Base-by-base conservation (phyloP, 2,329 filamentous ascomycete species). In the Corinectria fuckeliana region DNA sequence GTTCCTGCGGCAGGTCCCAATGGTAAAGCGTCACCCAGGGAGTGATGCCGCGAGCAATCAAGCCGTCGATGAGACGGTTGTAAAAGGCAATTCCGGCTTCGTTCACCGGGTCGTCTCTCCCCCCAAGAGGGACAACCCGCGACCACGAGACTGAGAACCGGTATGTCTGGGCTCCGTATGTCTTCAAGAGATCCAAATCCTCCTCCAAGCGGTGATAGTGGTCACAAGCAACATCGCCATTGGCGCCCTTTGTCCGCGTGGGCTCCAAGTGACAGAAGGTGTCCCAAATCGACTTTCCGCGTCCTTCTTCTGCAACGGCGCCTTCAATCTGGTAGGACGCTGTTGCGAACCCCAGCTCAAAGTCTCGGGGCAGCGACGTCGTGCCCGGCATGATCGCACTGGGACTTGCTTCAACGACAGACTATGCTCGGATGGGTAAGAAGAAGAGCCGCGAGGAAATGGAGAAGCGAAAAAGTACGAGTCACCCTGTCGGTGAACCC, bases 71-170 rank as follows among this genome's bases (percentile, higher is more conserved):
- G 30, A 90, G 78, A 36, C 82, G 79, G 66, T 82, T 76, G 72
- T 90, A 90, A 69, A 86, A 85, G 25, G 81, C 76, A 10, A 90
- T 69, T 1, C 87, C 87, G 47, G 82, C 80, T 66, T 87, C 79
- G 69, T 89, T 90, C 67, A 89, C 67, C 1, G 86, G 82, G 64
- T 89, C 87, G 44, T 87, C 77, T 36, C 87, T 80, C 10, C 87
- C 86, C 10, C 87, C 87, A 0, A 88, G 78, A 1, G 87, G 87
- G 53, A 90, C 88, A 53, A 90, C 82, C 39, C 87, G 85, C 5
- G 86, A 84, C 87, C 87, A 90, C 8, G 86, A 85, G 32, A 90
- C 76, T 4, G 86, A 89, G 71, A 90, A 89, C 18, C 87, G 83
- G 69, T 89, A 90, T 4, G 82, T 82, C 62, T 82, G 80, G 7